Base-by-base conservation (phyloP, 2,329 filamentous ascomycete genomes). In the Ustulina deusta region DNA sequence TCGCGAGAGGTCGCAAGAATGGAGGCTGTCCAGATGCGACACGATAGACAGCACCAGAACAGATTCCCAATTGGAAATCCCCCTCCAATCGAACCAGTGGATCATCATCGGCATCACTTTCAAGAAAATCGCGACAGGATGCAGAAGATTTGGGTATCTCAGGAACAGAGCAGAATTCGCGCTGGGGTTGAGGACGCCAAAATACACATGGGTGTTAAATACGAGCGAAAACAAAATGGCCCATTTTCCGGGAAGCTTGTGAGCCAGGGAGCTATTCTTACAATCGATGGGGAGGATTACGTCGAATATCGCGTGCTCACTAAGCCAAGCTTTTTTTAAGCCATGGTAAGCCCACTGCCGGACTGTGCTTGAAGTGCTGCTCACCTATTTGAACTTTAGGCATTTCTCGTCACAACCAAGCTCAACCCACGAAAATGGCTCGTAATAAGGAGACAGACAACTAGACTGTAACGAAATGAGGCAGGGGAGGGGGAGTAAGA, bases 221-320 rank as follows among this genome's bases (percentile, higher is more conserved):
- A 90, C 71, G 87, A 89, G 77, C 84, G 87, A 61, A 90, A 89
- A 78, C 77, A 83, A 36, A 88, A 79, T 3, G 89, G 89, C 0
- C 87, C 87, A 0, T 90, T 90, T 66, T 81, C 84, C 69, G 88
- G 88, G 27, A 89, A 89, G 75, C 83, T 90, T n/a, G 87, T 89
- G 34, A 88, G 86, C 54, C 84, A 87, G 67, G 86, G 88, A 5
- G 85, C 84, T 10, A 87, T 90, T 25, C 84, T 90, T 72, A 89
- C 81, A 55, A 90, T 91, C 66, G 87, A 90, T 66, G 89, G 88
- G 25, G 88, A 90, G 74, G 89, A 90, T 69, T 91, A 88, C 68
- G 87, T 91, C 38, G 89, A 90, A 75, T 90, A 90, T 70, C 84
- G 88, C 1, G 87, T 91, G 1, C 82, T 91, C 29, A 89, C 86